Base-by-base conservation (phyloP, 768 basidiomycete species). In the Hericium coralloides region DNA sequence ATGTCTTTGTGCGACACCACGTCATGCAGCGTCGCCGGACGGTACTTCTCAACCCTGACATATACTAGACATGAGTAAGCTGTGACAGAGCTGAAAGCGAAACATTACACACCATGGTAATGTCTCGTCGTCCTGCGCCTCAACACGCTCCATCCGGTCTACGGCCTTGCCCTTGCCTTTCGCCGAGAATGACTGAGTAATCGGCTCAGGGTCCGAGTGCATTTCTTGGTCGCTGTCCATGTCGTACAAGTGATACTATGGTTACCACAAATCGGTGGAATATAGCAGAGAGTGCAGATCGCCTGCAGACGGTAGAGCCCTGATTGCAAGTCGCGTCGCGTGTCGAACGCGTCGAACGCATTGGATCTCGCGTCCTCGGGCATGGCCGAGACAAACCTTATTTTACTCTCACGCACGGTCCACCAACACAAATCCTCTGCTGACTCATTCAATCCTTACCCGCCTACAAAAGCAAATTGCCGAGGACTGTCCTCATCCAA, bases 1-100 rank as follows among this genome's bases (percentile, higher is more conserved):
- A 98, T 98, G 67, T 97, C 93, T 62, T 89, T 86, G 67, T 99
- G 97, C 0, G 95, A 95, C 8, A 99, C 97, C 20, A 99, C 92
- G 64, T 98, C 97, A 64, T 88, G 85, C 56, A 99, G 73, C 2
- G 88, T 87, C 9, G 86, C 87, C 12, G 97, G 97, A 55, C 97
- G 75, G 73, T 98, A 98, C 72, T 98, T 98, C 71, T 99, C 95
- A 38, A 98, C 97, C 95, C 95, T 61, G 52, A 55, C 18, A 47
- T 15, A 39, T 50, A 20, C 56, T 20, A 36, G 26, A 54, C 48
- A 12, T 55, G 39, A 57, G 49, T 31, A 61, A 49, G 45, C 54
- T 52, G 45, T 52, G 41, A 49, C 52, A 26, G 37, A 25, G 38
- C 45, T 15, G 12, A 37, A 39, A 20, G 48, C 55, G 59, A 48